phyloP scores from a whole-genome alignment of 495 filamentous ascomycete genomes.

The Trichoderma erinaceum region DNA sequence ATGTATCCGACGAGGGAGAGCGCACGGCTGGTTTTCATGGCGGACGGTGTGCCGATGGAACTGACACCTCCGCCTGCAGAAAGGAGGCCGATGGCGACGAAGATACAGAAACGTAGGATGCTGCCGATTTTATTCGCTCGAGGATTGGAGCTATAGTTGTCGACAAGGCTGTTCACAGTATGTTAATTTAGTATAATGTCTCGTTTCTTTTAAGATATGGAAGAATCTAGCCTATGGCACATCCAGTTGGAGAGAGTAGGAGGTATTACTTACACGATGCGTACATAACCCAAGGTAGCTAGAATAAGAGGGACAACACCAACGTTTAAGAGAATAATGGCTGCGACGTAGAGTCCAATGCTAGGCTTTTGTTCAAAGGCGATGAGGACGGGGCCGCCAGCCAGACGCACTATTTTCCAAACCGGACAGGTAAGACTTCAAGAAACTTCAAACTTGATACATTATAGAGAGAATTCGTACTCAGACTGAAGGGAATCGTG shows the following conservation, averaged over 20 bases:
- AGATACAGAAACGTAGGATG: background rate
- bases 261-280: constrained; percentile 12
- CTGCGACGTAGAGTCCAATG: constrained; percentile 5
- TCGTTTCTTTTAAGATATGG: background rate
- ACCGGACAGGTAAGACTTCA: background rate
- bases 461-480: background rate
- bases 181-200: background rate
- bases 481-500: constrained; percentile 1
- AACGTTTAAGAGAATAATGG: constrained; percentile 11
- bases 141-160: constrained; percentile 5
- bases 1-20: constrained; percentile 5
- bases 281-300: constrained; percentile 14
- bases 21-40: background rate
- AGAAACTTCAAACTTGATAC: no score
- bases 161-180: background rate
- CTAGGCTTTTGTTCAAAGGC: background rate
- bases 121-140: background rate
- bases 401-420: background rate
- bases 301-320: constrained; percentile 16
- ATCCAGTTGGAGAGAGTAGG: background rate
- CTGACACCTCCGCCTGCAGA: background rate
- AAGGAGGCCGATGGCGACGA: background rate
- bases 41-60: background rate
- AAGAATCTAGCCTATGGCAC: background rate
- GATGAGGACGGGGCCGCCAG: background rate